Evolutionary conservation across 495 filamentous ascomycete genomes (phyloP).

Genomic region (Clohesyomyces aquaticus): DNA sequence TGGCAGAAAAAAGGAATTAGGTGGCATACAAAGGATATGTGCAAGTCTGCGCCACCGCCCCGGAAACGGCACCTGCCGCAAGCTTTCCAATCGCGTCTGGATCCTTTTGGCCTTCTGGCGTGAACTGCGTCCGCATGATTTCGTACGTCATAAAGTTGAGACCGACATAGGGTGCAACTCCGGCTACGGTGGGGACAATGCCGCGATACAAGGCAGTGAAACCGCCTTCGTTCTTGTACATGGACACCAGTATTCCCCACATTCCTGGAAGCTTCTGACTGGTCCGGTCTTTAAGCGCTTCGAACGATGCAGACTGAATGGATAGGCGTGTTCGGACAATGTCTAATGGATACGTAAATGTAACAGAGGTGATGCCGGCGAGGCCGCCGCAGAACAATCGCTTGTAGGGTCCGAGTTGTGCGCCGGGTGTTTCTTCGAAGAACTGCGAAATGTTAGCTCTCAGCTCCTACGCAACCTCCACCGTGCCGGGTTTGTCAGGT

Average conservation of each 20-base stretch:
- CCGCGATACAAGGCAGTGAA: constrained; percentile 83
- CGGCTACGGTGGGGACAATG: constrained; percentile 89
- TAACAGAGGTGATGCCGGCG: constrained; percentile 93
- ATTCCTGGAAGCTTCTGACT: constrained; percentile 81
- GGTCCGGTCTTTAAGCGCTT: constrained; percentile 59
- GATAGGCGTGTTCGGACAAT: constrained; percentile 95
- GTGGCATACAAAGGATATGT: constrained; percentile 91
- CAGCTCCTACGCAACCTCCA: no score
- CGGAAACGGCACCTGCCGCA: constrained; percentile 84
- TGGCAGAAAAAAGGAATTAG: neutral
- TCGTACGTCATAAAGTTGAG: constrained; percentile 99
- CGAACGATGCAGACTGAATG: constrained; percentile 94
- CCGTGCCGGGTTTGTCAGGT: no score
- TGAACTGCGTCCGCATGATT: constrained; percentile 78
- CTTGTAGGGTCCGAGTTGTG: constrained; percentile 66
- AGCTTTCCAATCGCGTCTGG: constrained; percentile 80
- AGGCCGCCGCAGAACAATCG: constrained; percentile 83
- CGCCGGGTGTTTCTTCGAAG: constrained; percentile 72
- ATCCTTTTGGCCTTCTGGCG: constrained; percentile 84
- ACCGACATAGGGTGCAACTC: constrained; percentile 95
- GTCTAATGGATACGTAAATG: constrained; percentile 80
- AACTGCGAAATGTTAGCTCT: no score
- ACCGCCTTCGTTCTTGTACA: constrained; percentile 93
- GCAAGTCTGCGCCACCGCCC: constrained; percentile 95
- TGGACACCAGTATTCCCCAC: constrained; percentile 78